Percentiles rank a stretch among this genome's conserved stretches.
Conservation (phyloP, 129 eudicot species). For the Saposhnikovia divaricata region DNA sequence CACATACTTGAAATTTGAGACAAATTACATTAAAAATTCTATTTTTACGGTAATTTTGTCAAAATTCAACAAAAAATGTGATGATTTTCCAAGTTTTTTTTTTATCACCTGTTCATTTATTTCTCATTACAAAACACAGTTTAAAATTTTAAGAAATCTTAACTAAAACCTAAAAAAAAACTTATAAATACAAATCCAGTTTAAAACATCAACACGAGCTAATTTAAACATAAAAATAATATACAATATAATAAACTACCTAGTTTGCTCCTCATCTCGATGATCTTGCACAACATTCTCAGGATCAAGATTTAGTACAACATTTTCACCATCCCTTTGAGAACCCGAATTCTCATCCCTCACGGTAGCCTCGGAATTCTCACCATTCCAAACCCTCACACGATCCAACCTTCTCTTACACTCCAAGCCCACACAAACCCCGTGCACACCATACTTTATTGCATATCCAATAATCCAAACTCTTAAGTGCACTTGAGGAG, state of each 20-base stretch:
- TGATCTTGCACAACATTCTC: conserved; percentile 20
- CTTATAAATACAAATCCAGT: not conserved
- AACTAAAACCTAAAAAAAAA: not conserved
- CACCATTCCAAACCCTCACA: conserved; percentile 12
- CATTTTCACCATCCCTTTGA: conserved; percentile 29
- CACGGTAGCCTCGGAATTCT: conserved; percentile 1
- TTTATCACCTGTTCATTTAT: not conserved
- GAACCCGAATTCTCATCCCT: conserved; percentile 30
- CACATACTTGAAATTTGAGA: not conserved
- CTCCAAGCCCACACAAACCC: conserved; percentile 66
- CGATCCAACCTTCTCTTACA: conserved; percentile 33
- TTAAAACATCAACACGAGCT: not conserved
- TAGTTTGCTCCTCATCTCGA: conserved; percentile 36
- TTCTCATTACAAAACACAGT: not conserved
- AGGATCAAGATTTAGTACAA: conserved; percentile 10
- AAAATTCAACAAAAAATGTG: not conserved
- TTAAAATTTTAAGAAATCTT: not conserved
- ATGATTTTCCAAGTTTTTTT: not conserved
- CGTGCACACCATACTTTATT: conserved; percentile 63
- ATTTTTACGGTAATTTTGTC: no score
- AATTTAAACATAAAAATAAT: not conserved
- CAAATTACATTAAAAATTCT: no score
- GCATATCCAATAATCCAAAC: conserved; percentile 68
- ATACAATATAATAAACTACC: conserved; percentile 23
- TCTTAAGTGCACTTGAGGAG: conserved; percentile 55